Evolutionary conservation across 352 stramenopile species (phyloP).

Genomic region (Globisporangium lucens): DNA sequence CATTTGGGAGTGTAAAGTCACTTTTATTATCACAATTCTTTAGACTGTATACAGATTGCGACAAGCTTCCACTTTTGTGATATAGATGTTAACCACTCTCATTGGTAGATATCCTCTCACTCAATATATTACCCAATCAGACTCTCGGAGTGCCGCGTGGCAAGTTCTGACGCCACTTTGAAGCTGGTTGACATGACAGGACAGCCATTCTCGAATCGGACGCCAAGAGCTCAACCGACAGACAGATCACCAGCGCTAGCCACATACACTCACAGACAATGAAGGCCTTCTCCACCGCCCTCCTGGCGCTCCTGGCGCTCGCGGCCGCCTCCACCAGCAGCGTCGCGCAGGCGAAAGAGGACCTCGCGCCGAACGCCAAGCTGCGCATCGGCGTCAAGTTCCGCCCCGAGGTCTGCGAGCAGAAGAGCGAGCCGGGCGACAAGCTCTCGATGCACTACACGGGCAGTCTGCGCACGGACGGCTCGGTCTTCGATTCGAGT

Average conservation of each 20-base stretch:
- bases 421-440: constrained; percentile 78
- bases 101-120: constrained; percentile 13
- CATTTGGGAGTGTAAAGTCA: too few relatives aligned
- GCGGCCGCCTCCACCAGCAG: constrained; percentile 19
- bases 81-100: background rate
- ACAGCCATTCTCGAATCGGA: constrained; percentile 9
- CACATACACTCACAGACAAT: constrained; percentile 21
- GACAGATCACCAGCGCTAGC: background rate
- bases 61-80: background rate
- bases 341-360: constrained; percentile 54
- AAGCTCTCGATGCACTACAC: constrained; percentile 96
- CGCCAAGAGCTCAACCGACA: constrained; percentile 9
- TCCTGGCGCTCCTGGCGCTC: constrained; percentile 28
- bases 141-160: constrained; percentile 11
- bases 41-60: background rate
- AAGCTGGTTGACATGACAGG: constrained; percentile 6
- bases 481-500: constrained; percentile 97
- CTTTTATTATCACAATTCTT: too few relatives aligned
- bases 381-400: constrained; percentile 81
- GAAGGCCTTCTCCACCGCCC: constrained; percentile 36
- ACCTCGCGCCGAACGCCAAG: constrained; percentile 61
- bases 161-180: constrained; percentile 23
- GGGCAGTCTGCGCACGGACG: constrained; percentile 93
- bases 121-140: constrained; percentile 45
- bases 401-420: constrained; percentile 57